phyloP scores from a whole-genome alignment of 306 rosid genomes.

The Prinsepia uniflora region DNA sequence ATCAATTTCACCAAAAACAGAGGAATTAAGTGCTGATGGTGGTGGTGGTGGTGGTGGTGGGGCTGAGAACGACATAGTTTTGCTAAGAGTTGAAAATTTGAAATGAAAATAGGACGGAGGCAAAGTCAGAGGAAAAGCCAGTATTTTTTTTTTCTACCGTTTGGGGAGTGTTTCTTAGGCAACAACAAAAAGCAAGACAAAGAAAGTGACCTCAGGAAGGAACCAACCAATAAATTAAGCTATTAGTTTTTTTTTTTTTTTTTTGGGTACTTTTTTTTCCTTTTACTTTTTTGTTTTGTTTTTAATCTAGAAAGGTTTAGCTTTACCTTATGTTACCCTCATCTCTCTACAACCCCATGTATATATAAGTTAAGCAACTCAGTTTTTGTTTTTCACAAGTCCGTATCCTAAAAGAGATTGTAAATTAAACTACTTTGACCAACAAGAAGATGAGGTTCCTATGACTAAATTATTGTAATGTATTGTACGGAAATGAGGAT shows the following conservation, averaged over 20 bases:
- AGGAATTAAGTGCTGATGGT: too few species aligned
- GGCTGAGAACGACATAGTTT: conserved; percentile 14
- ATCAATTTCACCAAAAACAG: not conserved
- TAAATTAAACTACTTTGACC: too few species aligned
- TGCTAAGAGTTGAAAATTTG: not conserved
- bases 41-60: conserved; percentile 11
- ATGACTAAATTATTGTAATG: too few species aligned
- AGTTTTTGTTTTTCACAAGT: not conserved
- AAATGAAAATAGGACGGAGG: conserved; percentile 27
- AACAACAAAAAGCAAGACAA: conserved; percentile 39
- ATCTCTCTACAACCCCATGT: not conserved
- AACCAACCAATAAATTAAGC: conserved; percentile 29
- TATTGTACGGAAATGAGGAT: too few species aligned
- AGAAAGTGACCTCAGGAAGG: conserved; percentile 22
- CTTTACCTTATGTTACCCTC: not conserved
- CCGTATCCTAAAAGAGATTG: too few species aligned
- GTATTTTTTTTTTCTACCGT: conserved; percentile 14
- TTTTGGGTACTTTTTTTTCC: not conserved
- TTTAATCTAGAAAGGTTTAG: conserved; percentile 24
- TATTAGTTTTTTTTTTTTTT: too few species aligned
- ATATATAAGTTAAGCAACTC: not conserved
- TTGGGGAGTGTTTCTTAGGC: conserved; percentile 21
- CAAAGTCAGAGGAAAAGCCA: conserved; percentile 39
- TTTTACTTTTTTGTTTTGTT: conserved; percentile 7
- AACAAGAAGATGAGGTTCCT: too few species aligned